Percentiles rank a stretch among this genome's conserved stretches.
These are phyloP conservation scores for Amphirosellinia nigrospora DNA, from an alignment of 495 filamentous ascomycete species.

Conservation along the genomic window DNA sequence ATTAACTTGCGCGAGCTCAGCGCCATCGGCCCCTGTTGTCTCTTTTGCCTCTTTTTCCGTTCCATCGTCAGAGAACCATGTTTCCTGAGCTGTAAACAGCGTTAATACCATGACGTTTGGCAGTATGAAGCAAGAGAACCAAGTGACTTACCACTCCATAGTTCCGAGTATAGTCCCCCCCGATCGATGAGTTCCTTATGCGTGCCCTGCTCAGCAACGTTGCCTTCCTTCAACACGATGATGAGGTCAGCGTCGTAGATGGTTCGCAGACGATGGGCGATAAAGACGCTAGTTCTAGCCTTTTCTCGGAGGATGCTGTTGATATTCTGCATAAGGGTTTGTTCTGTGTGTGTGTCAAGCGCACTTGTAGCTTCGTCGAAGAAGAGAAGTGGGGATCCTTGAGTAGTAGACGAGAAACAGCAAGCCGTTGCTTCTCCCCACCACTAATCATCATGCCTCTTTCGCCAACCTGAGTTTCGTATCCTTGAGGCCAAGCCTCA, in stretches of 20 bases:
- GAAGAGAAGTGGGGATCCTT: slow-evolving; percentile 95
- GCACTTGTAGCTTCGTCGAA: slow-evolving; percentile 98
- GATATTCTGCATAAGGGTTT: slow-evolving; percentile 88
- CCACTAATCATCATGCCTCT: slow-evolving; percentile 98
- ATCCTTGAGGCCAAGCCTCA: slow-evolving; percentile 77
- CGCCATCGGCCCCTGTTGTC: slow-evolving; percentile 4
- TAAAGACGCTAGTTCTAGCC: slow-evolving; percentile 86
- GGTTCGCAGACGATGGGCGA: slow-evolving; percentile 89
- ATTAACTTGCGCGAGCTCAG: slow-evolving; percentile 4
- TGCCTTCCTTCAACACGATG: slow-evolving; percentile 84
- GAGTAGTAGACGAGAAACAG: slow-evolving; percentile 82
- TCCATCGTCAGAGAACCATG: slow-evolving; percentile 46
- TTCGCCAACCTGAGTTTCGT: slow-evolving; percentile 92
- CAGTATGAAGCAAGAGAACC: background rate
- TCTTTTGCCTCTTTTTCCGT: slow-evolving; percentile 37
- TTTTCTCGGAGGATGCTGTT: slow-evolving; percentile 93
- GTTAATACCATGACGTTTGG: slow-evolving; percentile 27
- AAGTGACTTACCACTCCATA: slow-evolving; percentile 80
- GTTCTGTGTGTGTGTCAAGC: slow-evolving; percentile 94
- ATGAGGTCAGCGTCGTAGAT: slow-evolving; percentile 95
- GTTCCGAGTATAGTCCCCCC: slow-evolving; percentile 81
- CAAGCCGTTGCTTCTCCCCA: slow-evolving; percentile 93
- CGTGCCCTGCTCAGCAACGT: slow-evolving; percentile 84
- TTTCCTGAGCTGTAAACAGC: slow-evolving; percentile 49
- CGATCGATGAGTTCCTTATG: slow-evolving; percentile 82